Evolutionary conservation across 495 filamentous ascomycete genomes (phyloP), one percentile per base, ranked within the genome.

Genomic region (Emericellopsis terricola): DNA sequence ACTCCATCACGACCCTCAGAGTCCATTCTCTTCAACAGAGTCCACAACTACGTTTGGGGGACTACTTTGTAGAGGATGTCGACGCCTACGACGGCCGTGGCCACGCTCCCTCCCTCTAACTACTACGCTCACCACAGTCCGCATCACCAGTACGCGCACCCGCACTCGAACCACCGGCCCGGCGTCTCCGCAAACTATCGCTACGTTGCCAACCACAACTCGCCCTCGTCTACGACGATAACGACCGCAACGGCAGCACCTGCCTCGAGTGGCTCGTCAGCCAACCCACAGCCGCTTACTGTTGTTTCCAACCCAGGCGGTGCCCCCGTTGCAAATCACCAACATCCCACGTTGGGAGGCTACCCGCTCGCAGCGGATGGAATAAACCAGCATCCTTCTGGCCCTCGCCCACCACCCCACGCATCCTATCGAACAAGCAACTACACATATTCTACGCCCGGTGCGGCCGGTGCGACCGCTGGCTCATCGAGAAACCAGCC

Each of bases 21-120:
- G n/a, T n/a, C n/a, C n/a, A n/a, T n/a, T n/a, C n/a, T n/a, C n/a
- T n/a, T n/a, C n/a, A n/a, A n/a, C n/a, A n/a, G n/a, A n/a, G n/a
- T n/a, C n/a, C n/a, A n/a, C n/a, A n/a, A n/a, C n/a, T n/a, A n/a
- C n/a, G n/a, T n/a, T n/a, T n/a, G n/a, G n/a, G n/a, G n/a, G n/a
- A n/a, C n/a, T n/a, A 28, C 19, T 2, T 7, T n/a, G 1, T n/a
- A 24, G 39, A 49, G 47, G 48, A 91, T 91, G 82, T 87, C 82
- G 60, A 84, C 81, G 13, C 81, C 81, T 29, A 85, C 81, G 31
- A 82, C 77, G 31, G 78, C 76, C 30, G 81, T 77, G 40, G 76
- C 79, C 41, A 81, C 79, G 42, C 66, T 79, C 49, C 68, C 72
- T 42, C 70, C 53, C 39, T 62, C n/a, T n/a, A n/a, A 62, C 44